Base-by-base conservation (phyloP, 495 filamentous ascomycete genomes). In the Hyaloscypha variabilis region DNA sequence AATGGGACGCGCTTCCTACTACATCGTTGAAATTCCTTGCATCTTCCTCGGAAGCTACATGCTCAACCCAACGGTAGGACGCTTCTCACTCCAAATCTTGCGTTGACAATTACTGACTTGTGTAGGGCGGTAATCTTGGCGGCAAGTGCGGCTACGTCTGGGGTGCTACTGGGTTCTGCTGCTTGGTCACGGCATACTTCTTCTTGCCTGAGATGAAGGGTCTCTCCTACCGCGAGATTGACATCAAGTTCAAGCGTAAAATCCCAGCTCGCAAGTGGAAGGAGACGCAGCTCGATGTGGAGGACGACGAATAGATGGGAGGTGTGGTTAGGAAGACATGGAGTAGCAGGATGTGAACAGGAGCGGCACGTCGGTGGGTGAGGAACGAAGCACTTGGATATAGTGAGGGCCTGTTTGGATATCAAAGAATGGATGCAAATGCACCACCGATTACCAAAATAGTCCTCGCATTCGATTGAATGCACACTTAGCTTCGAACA, bases 151-250 rank as follows among this genome's bases (percentile, higher is more conserved):
- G 79, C 13, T 87, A 86, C 74, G 81, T 87, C 72, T 87, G 83
- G 79, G 85, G 78, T 57, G 84, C 77, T 0, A 76, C 79, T 49
- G 83, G 79, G 60, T 72, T 77, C 56, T 60, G 82, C 50, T 82
- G 80, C 26, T 57, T 73, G 17, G 50, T 72, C 8, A 79, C 73
- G 76, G 59, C 72, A 14, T 80, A 58, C 56, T 77, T 92, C 82
- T 86, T 87, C 17, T 81, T 93, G 1, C 90, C 90, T 0, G 90
- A 93, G 69, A 89, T 90, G 2, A 77, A 79, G 8, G 88, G 88
- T 23, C 82, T 88, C 28, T 85, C 88, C 0, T 93, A 89, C 69
- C 88, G 87, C 13, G 90, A 93, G 74, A 76, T 93, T 60, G 89
- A 92, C 68, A 60, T 91, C 29, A 78, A 91, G 51, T 92, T 92